Conservation (phyloP, 805 yeast species). For the Candida koratica region DNA sequence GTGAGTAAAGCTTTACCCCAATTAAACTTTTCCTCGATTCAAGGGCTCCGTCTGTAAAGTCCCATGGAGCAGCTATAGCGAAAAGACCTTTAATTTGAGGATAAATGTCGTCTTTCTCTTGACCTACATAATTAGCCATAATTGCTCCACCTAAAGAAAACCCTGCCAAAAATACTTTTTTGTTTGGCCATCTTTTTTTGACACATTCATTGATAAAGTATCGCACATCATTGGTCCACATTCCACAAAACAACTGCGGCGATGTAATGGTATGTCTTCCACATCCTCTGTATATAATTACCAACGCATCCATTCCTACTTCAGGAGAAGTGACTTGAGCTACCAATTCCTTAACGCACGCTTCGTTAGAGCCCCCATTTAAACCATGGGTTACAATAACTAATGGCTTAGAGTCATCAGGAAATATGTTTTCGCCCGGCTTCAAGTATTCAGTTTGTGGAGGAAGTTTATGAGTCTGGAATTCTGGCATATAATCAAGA, state of each 20-base stretch:
- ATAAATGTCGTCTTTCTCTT: conserved; percentile 48
- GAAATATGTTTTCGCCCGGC: conserved; percentile 38
- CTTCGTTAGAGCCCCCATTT: conserved; percentile 78
- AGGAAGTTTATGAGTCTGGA: conserved; percentile 55
- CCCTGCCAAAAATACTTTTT: conserved; percentile 63
- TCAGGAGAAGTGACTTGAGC: conserved; percentile 37
- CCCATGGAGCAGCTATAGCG: conserved; percentile 70
- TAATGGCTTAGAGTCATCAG: conserved; percentile 49
- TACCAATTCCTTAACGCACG: conserved; percentile 58
- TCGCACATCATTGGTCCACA: conserved; percentile 67
- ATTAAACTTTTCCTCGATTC: conserved; percentile 40
- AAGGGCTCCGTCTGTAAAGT: conserved; percentile 51
- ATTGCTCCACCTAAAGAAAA: conserved; percentile 72
- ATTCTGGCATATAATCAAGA: conserved; percentile 33
- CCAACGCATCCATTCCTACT: conserved; percentile 50
- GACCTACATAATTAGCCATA: conserved; percentile 64
- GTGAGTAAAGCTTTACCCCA: conserved; percentile 39
- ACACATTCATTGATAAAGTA: conserved; percentile 51
- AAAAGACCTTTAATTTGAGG: conserved; percentile 55
- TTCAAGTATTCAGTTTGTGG: conserved; percentile 64
- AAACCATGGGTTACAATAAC: conserved; percentile 66
- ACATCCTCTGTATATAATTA: conserved; percentile 71
- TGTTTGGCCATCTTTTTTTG: conserved; percentile 51
- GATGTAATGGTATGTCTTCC: conserved; percentile 69
- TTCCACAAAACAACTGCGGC: conserved; percentile 62